These are phyloP conservation scores for Coemansia aciculifera DNA, from an alignment of 192 early-diverging fungal species.

Conservation along the genomic window DNA sequence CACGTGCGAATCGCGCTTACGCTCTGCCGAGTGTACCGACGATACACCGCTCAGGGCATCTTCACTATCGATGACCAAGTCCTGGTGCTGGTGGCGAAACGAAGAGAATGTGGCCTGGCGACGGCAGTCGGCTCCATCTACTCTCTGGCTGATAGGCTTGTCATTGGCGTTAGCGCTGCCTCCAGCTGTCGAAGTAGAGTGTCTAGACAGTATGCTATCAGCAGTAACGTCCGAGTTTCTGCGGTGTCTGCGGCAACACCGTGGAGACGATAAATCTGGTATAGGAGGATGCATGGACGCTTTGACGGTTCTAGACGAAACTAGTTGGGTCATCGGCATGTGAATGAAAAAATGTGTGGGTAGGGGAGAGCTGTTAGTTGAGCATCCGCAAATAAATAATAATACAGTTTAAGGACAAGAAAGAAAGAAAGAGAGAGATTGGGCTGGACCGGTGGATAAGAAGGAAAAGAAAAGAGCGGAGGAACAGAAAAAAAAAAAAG, in stretches of 20 bases:
- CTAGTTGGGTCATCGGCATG: slow-evolving; percentile 9
- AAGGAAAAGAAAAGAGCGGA: background rate
- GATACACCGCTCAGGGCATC: background rate
- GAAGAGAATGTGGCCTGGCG: slow-evolving; percentile 1
- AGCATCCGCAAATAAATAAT: slow-evolving; percentile 5
- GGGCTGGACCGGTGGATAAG: background rate
- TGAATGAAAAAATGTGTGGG: background rate
- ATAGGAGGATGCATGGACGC: background rate
- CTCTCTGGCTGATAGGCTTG: background rate
- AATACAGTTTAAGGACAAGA: background rate
- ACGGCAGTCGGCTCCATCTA: background rate
- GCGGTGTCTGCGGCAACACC: slow-evolving; percentile 35
- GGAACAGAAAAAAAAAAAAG: background rate
- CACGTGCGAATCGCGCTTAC: slow-evolving; percentile 3
- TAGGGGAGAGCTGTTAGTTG: background rate
- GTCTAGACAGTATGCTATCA: slow-evolving; percentile 16
- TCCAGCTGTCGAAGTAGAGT: slow-evolving; percentile 5
- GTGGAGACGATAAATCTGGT: slow-evolving; percentile 12
- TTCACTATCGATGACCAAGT: slow-evolving; percentile 10
- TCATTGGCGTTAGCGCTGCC: background rate
- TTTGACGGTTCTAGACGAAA: background rate
- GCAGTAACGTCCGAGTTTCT: slow-evolving; percentile 37
- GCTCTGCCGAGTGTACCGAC: background rate
- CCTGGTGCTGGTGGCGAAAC: background rate
- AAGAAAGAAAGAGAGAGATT: background rate